phyloP scores from a whole-genome alignment of 352 stramenopile species.

The Halophytophthora polymorphica region DNA sequence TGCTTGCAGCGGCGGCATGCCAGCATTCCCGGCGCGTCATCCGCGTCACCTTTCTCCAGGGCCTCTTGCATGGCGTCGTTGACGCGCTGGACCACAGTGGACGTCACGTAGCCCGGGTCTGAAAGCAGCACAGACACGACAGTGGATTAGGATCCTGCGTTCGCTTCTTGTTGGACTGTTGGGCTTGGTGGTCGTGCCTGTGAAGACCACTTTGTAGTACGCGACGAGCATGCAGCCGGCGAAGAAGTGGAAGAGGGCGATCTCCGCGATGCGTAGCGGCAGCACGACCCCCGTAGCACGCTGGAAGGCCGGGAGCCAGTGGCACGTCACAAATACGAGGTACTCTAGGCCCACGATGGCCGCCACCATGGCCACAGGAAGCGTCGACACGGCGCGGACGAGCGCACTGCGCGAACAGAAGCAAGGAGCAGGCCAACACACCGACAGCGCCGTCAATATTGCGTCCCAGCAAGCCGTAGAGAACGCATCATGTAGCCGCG shows the following conservation, averaged over 20 bases:
- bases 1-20: slow-evolving; percentile 65
- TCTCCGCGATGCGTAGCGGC: slow-evolving; percentile 33
- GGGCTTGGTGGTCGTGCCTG: slow-evolving; percentile 32
- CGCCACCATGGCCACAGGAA: slow-evolving; percentile 65
- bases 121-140: slow-evolving; percentile 1
- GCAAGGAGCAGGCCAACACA: neutral
- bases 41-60: slow-evolving; percentile 41
- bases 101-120: slow-evolving; percentile 83
- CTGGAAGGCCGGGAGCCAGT: slow-evolving; percentile 39
- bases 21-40: slow-evolving; percentile 18
- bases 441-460: neutral
- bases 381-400: slow-evolving; percentile 52
- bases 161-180: neutral
- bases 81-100: slow-evolving; percentile 51
- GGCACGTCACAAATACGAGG: slow-evolving; percentile 50
- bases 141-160: neutral
- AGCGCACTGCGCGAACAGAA: slow-evolving; percentile 31
- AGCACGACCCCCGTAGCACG: slow-evolving; percentile 16
- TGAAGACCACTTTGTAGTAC: slow-evolving; percentile 76
- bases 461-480: neutral
- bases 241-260: slow-evolving; percentile 57
- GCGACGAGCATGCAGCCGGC: slow-evolving; percentile 43
- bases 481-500: neutral
- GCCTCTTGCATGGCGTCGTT: slow-evolving; percentile 59
- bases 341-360: slow-evolving; percentile 69